phyloP scores from a whole-genome alignment of 176 grass and related monocot genomes.

The sorghum (Sorghum bicolor) region DNA sequence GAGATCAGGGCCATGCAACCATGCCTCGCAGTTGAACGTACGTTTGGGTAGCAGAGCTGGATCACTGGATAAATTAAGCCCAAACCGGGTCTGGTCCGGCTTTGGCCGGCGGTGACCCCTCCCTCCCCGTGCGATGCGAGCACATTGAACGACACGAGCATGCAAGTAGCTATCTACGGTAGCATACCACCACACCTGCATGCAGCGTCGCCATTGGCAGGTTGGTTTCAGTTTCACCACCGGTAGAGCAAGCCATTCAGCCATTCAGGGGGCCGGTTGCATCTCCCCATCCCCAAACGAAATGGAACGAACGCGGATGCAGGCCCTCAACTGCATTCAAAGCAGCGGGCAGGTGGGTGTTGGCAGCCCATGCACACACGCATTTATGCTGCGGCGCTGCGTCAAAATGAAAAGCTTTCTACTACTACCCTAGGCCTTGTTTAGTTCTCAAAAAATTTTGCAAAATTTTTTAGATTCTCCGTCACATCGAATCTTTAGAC shows the following conservation, averaged over 20 bases:
- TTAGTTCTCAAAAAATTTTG: no score
- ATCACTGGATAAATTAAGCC: no score
- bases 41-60: neutral
- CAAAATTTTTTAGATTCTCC: no score
- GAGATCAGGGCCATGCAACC: neutral
- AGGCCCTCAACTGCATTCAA: neutral
- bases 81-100: no score
- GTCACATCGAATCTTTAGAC: no score
- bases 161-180: neutral
- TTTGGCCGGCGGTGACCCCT: neutral
- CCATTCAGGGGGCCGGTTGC: neutral
- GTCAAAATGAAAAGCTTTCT: neutral
- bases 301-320: neutral
- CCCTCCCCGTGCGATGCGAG: neutral
- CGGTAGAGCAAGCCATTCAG: neutral
- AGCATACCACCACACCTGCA: neutral
- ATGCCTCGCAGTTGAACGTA: neutral
- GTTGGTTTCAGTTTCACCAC: neutral
- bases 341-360: neutral
- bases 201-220: neutral
- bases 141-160: neutral
- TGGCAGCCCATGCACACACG: neutral
- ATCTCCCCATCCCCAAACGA: conserved; percentile 22
- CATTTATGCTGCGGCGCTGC: neutral
- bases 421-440: no score